phyloP scores from a whole-genome alignment of 495 filamentous ascomycete genomes.

The Cercophora newfieldiana region DNA sequence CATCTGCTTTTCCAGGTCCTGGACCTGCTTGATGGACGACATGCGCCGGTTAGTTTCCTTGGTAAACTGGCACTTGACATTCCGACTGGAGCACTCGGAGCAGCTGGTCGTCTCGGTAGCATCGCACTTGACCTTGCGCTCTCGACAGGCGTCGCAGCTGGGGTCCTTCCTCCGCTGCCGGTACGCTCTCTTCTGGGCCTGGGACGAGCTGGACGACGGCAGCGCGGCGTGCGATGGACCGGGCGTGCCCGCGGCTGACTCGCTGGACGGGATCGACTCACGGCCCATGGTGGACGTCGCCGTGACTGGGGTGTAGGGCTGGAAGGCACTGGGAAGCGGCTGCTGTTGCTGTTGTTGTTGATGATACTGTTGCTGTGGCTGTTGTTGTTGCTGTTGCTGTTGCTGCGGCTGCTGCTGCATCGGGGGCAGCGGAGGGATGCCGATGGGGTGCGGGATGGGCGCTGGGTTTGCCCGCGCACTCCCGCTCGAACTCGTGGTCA shows the following conservation, averaged over 20 bases:
- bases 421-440: slow-evolving; percentile 44
- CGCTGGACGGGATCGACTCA: slow-evolving; percentile 54
- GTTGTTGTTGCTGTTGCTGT: slow-evolving; percentile 25
- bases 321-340: slow-evolving; percentile 30
- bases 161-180: slow-evolving; percentile 93
- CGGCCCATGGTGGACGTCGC: slow-evolving; percentile 50
- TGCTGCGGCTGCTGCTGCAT: slow-evolving; percentile 29
- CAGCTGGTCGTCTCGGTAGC: slow-evolving; percentile 94
- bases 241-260: slow-evolving; percentile 53
- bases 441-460: slow-evolving; percentile 45
- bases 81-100: slow-evolving; percentile 92
- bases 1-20: slow-evolving; percentile 94
- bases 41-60: slow-evolving; percentile 98
- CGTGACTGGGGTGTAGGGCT: slow-evolving; percentile 49
- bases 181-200: slow-evolving; percentile 88
- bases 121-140: slow-evolving; percentile 99
- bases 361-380: background rate
- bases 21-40: slow-evolving; percentile 99
- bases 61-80: slow-evolving; percentile 96
- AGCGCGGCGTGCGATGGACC: slow-evolving; percentile 46
- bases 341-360: slow-evolving; percentile 25
- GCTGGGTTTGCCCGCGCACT: slow-evolving; percentile 35
- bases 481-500: slow-evolving; percentile 39
- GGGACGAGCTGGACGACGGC: slow-evolving; percentile 40
- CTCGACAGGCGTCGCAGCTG: slow-evolving; percentile 95